Base-by-base conservation (phyloP, 495 filamentous ascomycete genomes). In the Hypomontagnella monticulosa region DNA sequence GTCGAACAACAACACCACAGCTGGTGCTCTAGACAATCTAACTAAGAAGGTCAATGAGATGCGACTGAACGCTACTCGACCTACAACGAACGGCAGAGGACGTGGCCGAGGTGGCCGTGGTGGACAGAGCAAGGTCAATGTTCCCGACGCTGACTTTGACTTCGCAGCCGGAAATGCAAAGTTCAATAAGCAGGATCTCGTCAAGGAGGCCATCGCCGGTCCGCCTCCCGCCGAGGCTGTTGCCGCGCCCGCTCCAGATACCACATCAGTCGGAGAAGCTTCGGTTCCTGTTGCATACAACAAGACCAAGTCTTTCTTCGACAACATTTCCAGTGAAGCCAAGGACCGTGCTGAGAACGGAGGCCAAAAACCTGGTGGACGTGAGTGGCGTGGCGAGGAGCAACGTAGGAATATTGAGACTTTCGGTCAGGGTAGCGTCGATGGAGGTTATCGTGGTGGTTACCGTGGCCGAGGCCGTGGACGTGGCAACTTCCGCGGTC, bases 401-500 rank as follows among this genome's bases (percentile, higher is more conserved):
- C 89, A 93, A 66, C 93, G 90, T 77, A 91, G 92, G 76, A 99
- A 99, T 73, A 87, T 99, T 59, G 95, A 99, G 78, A 99, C 95
- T 0, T 99, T 99, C 68, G 95, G 95, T n/a, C 92, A 97, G 76
- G 93, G 94, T 41, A 97, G 92, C 67, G 94, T 99, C 14, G 95
- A 99, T 71, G 85, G 83, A 59, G 87, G 90, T 4, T 93, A 91
- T 69, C 87, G 91, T 11, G 89, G 91, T 54, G 90, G 87, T 54
- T 91, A 86, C 71, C 75, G 83, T 44, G 87, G 89, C 14, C 84
- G 90, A 40, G 88, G 89, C 16, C 82, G 89, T 48, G 88, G 89
- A 20, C 85, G 88, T 72, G 88, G 89, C 15, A 81, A 82, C 55
- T 32, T 20, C 20, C 70, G 88, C 38, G 83, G 85, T 47, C 83